phyloP scores from a whole-genome alignment of 1,284 basidiomycete species.

The Tetrapyrgos nigripes region DNA sequence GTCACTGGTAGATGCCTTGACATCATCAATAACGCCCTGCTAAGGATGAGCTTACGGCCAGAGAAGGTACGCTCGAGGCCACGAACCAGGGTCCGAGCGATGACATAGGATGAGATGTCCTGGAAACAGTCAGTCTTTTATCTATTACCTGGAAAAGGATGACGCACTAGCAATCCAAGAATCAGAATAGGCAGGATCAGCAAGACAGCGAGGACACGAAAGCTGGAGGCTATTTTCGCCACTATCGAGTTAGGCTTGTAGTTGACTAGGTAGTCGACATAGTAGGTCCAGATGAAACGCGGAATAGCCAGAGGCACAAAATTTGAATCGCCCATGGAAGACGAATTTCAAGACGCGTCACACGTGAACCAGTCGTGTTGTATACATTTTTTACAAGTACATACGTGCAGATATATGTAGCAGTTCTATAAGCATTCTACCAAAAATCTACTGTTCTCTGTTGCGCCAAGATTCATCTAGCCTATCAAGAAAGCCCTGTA shows the following conservation, averaged over 20 bases:
- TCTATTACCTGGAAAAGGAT: constrained; percentile 8
- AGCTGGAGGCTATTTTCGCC: constrained; percentile 65
- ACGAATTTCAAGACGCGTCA: not conserved
- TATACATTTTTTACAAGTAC: too few species aligned
- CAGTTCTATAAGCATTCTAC: too few species aligned
- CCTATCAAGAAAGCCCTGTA: constrained; percentile 61
- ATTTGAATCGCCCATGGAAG: constrained; percentile 36
- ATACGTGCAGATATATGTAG: too few species aligned
- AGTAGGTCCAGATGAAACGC: constrained; percentile 51
- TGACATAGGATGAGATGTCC: constrained; percentile 83
- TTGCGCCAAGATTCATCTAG: constrained; percentile 17
- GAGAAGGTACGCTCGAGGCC: not conserved
- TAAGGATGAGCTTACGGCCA: not conserved
- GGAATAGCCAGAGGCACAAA: constrained; percentile 32
- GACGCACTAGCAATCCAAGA: constrained; percentile 67
- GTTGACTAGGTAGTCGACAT: constrained; percentile 66
- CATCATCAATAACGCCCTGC: constrained; percentile 69
- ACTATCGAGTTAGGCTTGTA: constrained; percentile 72
- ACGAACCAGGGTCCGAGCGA: constrained; percentile 70
- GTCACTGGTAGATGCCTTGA: constrained; percentile 72
- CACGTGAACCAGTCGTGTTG: too few species aligned
- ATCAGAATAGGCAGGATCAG: constrained; percentile 69
- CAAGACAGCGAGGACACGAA: constrained; percentile 68
- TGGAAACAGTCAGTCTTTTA: constrained; percentile 32
- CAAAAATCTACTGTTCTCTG: not conserved